Base-by-base conservation (phyloP, 2,329 filamentous ascomycete species). In the Grosmannia penicillata region DNA sequence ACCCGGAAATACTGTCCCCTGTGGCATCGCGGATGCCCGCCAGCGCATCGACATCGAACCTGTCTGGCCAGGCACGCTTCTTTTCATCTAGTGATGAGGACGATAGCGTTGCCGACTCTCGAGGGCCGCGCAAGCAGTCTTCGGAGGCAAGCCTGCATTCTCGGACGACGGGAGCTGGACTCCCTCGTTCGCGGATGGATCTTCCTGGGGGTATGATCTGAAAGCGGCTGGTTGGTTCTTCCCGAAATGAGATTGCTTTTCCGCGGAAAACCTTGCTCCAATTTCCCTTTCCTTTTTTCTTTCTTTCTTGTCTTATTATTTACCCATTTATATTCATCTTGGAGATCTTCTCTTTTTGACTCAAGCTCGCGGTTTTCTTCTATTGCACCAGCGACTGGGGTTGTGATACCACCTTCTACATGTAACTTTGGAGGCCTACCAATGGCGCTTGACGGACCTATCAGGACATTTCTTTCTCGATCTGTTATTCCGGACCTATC, bases 91-190 rank as follows among this genome's bases (percentile, higher is more conserved):
- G 51, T 38, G 61, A 66, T 22, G 60, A 66, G n/a, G 61, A 66
- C 14, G 57, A 58, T 8, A 48, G 46, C 11, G 56, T 48, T 19
- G 43, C 52, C 8, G 58, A 57, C 29, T 57, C 57, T 24, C 59
- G 61, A 29, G 53, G 57, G 23, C 51, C 66, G 25, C 62, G 63
- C 39, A 65, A 67, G 48, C 53, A 59, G 18, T 55, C 54, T 5
- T 58, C 58, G 35, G 65, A 70, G 36, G 56, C 53, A 19, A 55
- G 53, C 18, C 29, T 45, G 34, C 43, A 42, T 27, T 34, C 31
- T 31, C 43, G 39, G 31, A 38, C 29, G 39, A 43, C 34, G 40
- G 43, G 34, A 40, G 41, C 31, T 29, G 44, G 22, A 34, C 41
- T 18, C 33, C 44, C 38, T 43, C 48, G 34, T 37, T 46, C 49